These are phyloP conservation scores for Entelexis paramagnoliae DNA, from an alignment of 1,139 yeast species.

Conservation along the genomic window DNA sequence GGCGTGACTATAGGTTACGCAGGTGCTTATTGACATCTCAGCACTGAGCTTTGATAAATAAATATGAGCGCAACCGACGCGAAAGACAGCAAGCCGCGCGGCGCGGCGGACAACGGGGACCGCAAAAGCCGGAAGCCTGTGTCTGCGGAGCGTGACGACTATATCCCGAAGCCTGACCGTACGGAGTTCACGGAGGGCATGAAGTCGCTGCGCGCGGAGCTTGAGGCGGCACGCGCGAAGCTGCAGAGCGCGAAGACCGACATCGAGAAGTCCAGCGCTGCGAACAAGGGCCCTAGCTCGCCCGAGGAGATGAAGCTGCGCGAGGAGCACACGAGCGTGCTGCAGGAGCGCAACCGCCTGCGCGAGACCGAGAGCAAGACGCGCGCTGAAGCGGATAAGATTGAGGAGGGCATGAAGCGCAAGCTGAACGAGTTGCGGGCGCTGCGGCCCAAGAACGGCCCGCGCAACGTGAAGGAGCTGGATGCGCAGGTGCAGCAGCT, in stretches of 20 bases:
- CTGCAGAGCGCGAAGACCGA: slow-evolving; percentile 29
- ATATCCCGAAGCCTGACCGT: slow-evolving; percentile 31
- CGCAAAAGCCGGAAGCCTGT: slow-evolving; percentile 4
- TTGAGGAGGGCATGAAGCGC: slow-evolving; percentile 66
- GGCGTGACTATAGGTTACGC: not conserved
- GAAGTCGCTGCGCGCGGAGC: slow-evolving; percentile 51
- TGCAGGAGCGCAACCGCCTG: slow-evolving; percentile 48
- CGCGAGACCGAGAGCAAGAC: slow-evolving; percentile 37
- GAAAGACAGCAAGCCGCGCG: slow-evolving; percentile 2
- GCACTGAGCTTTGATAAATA: not conserved
- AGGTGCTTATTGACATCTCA: slow-evolving; percentile 2
- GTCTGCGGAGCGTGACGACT: slow-evolving; percentile 12
- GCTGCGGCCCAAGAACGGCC: slow-evolving; percentile 56
- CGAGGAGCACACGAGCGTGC: slow-evolving; percentile 52
- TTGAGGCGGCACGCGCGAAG: slow-evolving; percentile 26
- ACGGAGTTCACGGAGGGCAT: slow-evolving; percentile 55
- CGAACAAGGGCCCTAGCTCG: slow-evolving; percentile 4
- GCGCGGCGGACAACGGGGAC: not conserved
- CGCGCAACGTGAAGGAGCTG: slow-evolving; percentile 67
- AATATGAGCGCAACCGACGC: slow-evolving; percentile 7
- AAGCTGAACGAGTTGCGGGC: slow-evolving; percentile 66
- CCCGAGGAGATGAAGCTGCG: slow-evolving; percentile 54
- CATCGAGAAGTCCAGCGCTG: slow-evolving; percentile 23
- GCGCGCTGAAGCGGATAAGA: slow-evolving; percentile 59
- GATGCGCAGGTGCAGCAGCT: slow-evolving; percentile 60